Base-by-base conservation (phyloP, 192 early-diverging fungal species). In the Coemansia sp. region DNA sequence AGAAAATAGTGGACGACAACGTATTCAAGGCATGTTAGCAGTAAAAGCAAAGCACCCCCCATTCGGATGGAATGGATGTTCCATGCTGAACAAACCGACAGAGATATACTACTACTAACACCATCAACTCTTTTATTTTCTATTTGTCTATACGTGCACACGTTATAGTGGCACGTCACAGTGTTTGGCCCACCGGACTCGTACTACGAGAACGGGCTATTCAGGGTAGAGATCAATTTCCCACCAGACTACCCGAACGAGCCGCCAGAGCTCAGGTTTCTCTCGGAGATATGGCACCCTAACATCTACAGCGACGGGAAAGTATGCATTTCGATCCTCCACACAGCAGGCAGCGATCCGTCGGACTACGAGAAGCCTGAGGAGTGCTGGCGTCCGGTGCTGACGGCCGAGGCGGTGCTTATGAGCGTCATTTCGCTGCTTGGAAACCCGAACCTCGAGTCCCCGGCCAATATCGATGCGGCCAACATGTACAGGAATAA, bases 251-350 rank as follows among this genome's bases (percentile, higher is more conserved):
- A 97, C 70, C 96, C 95, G 42, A 77, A 87, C 49, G 86, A 88
- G 85, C 97, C 95, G 23, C 97, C 97, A 26, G 90, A 87, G 64
- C 86, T 99, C 86, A 84, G 66, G 57, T 97, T 99, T 75, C 72
- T 85, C 10, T 87, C 87, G 45, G 86, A 94, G 15, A 90, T 98
- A 74, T 96, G 92, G 88, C 97, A 98, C 71, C 97, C 97, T 38
- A 98, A 93, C 75, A 90, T 97, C 6, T 95, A 95, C 74, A 79
- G 85, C 15, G 85, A 94, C 77, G 97, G 97, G 13, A 85, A 87
- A 21, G 94, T 99, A n/a, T 97, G 95, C 76, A 97, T 99, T 56
- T 94, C 92, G 21, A 99, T 97, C 68, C 79, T 98, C 74, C 88
- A 90, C 54, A 85, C 81, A 38, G 87, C 90, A 23, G 91, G 88